Percentiles rank a stretch among this genome's conserved stretches.
Evolutionary conservation across 805 yeast species (phyloP).

Genomic region (Kuraishia molischiana): DNA sequence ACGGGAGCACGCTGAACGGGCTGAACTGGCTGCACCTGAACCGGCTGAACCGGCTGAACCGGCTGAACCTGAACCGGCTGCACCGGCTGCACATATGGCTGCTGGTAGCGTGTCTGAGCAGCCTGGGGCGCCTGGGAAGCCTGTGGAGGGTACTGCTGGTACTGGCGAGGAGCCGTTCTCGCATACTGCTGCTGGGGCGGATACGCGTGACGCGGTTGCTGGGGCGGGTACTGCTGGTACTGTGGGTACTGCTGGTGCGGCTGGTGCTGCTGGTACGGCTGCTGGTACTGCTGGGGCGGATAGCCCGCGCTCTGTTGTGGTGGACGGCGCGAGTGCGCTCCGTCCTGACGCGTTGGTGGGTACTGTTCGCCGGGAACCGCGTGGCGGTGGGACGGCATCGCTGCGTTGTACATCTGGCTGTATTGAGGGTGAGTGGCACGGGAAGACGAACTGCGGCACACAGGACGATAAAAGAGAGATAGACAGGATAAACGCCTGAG

Average conservation of each 20-base stretch:
- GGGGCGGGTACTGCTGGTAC: not conserved
- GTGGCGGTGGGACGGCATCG: no score
- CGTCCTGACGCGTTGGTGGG: no score
- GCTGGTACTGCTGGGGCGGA: conserved; percentile 2
- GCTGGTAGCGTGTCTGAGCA: not conserved
- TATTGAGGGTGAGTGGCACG: no score
- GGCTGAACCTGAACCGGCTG: not conserved
- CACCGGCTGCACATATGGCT: not conserved
- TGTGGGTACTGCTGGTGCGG: not conserved
- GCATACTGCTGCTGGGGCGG: not conserved
- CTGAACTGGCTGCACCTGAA: not conserved
- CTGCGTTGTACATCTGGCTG: no score
- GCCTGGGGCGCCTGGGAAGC: not conserved
- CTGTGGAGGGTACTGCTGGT: not conserved
- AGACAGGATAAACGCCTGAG: no score
- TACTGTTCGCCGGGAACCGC: no score
- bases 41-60: not conserved
- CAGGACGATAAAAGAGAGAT: no score
- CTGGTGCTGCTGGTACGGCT: conserved; percentile 3
- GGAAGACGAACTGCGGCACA: no score
- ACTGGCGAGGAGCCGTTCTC: not conserved
- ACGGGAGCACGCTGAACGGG: not conserved
- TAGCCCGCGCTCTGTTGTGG: no score
- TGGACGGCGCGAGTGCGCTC: no score
- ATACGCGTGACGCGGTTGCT: not conserved